Base-by-base conservation (phyloP, 805 yeast species). In the Kluyveromyces lactis region DNA sequence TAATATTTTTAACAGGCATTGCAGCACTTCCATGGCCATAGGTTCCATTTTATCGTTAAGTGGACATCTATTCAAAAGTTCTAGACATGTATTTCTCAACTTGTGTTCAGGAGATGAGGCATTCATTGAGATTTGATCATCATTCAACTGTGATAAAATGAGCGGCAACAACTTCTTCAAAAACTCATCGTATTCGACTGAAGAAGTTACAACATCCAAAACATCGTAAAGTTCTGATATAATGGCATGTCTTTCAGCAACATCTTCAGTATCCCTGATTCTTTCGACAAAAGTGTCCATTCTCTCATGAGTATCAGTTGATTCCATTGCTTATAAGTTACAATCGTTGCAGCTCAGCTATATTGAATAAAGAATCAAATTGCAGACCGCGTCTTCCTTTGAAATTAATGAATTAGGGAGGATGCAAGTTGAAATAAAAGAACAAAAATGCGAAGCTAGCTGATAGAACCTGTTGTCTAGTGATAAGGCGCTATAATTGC, bases 151-250 rank as follows among this genome's bases (percentile, higher is more conserved):
- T 38, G 70, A 66, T 40, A 82, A 60, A 48, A 87, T 75, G 11
- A 79, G 72, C 1, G 95, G 95, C 36, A 89, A 61, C 50, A 86
- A 60, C 46, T 72, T 73, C 42, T 76, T 68, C 33, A 89, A 66
- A 52, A 87, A 86, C 51, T 75, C 72, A 44, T 81, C 87, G 58
- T 87, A 86, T 50, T 89, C 97, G 17, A 77, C 77, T 4, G 86
- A 75, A 8, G 86, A 82, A 45, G 81, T 81, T 60, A 84, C 82
- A 2, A 86, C 73, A 55, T 90, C 97, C 31, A 87, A 72, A 58
- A 86, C 75, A 60, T 90, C 97, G 44, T 92, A 73, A 33, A 90
- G 67, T 59, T 90, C 97, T 4, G 87, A 77, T 31, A 86, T 73
- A 6, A 78, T 74, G 1, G 87, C 68, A 46, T 83, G 81, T 48